These are phyloP conservation scores for Leccinum disarticulatum DNA, from an alignment of 768 basidiomycete species.

Conservation along the genomic window DNA sequence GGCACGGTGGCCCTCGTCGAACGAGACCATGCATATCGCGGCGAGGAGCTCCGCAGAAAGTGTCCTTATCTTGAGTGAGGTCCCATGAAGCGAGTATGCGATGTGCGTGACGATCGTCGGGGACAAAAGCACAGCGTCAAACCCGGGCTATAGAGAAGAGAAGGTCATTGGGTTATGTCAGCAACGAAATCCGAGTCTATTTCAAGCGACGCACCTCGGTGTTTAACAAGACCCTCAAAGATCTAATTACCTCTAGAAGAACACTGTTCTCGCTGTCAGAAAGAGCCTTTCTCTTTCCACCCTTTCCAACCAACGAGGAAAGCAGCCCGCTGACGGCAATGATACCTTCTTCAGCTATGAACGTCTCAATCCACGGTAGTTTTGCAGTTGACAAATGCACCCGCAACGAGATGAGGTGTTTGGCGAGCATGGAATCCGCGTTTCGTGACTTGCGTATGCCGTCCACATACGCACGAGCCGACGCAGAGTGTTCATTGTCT, in stretches of 20 bases:
- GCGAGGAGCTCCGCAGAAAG: constrained; percentile 78
- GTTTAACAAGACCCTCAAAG: constrained; percentile 79
- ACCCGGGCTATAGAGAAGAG: constrained; percentile 56
- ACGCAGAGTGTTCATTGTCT: constrained; percentile 41
- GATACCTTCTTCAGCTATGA: constrained; percentile 64
- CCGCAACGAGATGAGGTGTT: constrained; percentile 78
- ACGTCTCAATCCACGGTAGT: constrained; percentile 74
- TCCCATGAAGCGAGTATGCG: constrained; percentile 63
- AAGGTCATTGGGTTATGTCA: background rate
- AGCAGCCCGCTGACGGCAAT: constrained; percentile 59
- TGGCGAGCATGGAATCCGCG: constrained; percentile 61
- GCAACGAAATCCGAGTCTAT: background rate
- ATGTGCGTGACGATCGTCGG: constrained; percentile 71
- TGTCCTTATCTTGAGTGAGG: constrained; percentile 67
- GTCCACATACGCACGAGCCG: constrained; percentile 64
- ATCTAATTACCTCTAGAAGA: constrained; percentile 73
- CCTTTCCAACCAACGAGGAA: constrained; percentile 61
- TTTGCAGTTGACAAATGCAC: constrained; percentile 85
- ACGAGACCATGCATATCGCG: constrained; percentile 76
- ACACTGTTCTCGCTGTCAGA: constrained; percentile 67
- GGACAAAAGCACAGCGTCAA: constrained; percentile 61
- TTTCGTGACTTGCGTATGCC: constrained; percentile 54
- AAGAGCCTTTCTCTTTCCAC: constrained; percentile 57
- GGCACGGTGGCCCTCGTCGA: constrained; percentile 66
- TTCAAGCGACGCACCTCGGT: constrained; percentile 56